Evolutionary conservation across 2,329 filamentous ascomycete species (phyloP).

Genomic region (Graphilbum sp.): DNA sequence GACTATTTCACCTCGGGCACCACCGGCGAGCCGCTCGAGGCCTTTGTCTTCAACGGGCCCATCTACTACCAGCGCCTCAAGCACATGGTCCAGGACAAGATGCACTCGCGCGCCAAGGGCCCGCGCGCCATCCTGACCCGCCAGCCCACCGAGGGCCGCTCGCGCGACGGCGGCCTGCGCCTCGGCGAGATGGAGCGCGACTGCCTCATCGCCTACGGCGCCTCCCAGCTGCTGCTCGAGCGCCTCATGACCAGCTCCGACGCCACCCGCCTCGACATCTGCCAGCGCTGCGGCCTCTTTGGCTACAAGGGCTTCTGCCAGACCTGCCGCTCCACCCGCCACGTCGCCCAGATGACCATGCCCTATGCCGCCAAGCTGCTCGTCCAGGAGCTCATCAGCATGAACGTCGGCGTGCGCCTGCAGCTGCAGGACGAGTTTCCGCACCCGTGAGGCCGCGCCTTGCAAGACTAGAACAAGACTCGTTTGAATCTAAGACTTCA

Average conservation of each 20-base stretch:
- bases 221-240: constrained; percentile 80
- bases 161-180: constrained; percentile 77
- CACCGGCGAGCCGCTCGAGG: constrained; percentile 82
- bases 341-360: constrained; percentile 86
- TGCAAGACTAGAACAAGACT: too few relatives aligned
- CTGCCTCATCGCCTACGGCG: constrained; percentile 93
- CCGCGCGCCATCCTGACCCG: constrained; percentile 84
- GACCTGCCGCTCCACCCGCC: constrained; percentile 70
- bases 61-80: constrained; percentile 99
- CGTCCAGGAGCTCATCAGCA: constrained; percentile 89
- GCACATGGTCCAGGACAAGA: constrained; percentile 99
- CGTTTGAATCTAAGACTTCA: too few relatives aligned
- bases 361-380: constrained; percentile 94
- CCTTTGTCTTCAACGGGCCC: constrained; percentile 95
- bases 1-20: constrained; percentile 93
- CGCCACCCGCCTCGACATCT: constrained; percentile 81
- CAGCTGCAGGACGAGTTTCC: constrained; percentile 92
- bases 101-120: constrained; percentile 87
- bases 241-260: constrained; percentile 90
- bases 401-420: constrained; percentile 93
- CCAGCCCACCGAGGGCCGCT: constrained; percentile 91
- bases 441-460: too few relatives aligned
- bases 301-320: constrained; percentile 92
- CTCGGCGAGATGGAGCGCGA: constrained; percentile 98
- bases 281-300: constrained; percentile 86